These are phyloP conservation scores for Candida freyschussii DNA, from an alignment of 1,139 yeast genomes.

Conservation along the genomic window DNA sequence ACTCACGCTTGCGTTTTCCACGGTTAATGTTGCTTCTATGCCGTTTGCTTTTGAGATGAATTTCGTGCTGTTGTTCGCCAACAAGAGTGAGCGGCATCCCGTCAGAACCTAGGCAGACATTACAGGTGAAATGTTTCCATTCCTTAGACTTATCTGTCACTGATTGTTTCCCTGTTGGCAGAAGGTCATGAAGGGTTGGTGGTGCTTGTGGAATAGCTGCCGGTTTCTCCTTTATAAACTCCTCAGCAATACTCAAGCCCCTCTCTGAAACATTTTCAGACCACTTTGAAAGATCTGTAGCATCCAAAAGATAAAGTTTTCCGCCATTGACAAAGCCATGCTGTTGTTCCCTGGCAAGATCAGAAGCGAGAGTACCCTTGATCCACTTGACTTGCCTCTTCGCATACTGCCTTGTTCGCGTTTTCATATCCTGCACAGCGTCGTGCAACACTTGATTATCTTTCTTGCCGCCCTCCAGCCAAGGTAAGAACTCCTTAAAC, in stretches of 20 bases:
- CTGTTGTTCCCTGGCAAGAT: constrained; percentile 47
- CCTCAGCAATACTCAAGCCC: constrained; percentile 48
- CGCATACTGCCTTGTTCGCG: constrained; percentile 82
- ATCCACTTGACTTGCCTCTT: constrained; percentile 94
- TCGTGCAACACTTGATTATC: constrained; percentile 31
- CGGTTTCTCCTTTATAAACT: constrained; percentile 32
- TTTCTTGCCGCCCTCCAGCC: constrained; percentile 40
- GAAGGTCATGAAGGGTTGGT: constrained; percentile 31
- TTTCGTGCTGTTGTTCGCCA: constrained; percentile 67
- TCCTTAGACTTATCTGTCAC: constrained; percentile 30
- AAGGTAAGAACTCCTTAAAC: constrained; percentile 86
- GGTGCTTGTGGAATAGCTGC: constrained; percentile 31
- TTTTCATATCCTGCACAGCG: constrained; percentile 74
- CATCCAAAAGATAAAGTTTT: constrained; percentile 63
- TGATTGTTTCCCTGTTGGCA: constrained; percentile 15
- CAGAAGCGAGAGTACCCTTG: constrained; percentile 60
- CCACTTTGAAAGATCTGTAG: constrained; percentile 69
- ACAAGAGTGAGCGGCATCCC: constrained; percentile 60
- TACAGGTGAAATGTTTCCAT: constrained; percentile 72
- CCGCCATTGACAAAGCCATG: constrained; percentile 55
- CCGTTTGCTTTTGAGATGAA: constrained; percentile 62
- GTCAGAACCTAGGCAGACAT: constrained; percentile 53
- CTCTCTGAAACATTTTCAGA: constrained; percentile 44
- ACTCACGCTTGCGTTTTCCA: constrained; percentile 38
- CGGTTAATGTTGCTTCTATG: constrained; percentile 45